Evolutionary conservation across 352 stramenopile genomes (phyloP), one percentile per base, ranked within the genome.

Genomic region (Paralagenidium karlingii): DNA sequence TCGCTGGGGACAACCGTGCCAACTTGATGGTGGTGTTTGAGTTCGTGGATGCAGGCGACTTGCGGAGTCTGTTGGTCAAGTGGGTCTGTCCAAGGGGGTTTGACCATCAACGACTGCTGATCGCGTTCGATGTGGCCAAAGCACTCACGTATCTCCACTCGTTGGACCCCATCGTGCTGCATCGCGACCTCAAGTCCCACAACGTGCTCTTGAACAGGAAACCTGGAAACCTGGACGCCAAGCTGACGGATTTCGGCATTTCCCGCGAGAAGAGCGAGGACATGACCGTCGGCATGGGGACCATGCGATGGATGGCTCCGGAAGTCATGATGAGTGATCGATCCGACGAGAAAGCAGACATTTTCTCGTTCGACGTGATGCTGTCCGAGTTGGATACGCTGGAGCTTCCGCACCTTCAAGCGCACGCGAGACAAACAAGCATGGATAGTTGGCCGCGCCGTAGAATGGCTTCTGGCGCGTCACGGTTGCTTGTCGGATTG

Each of bases 81-180:
- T n/a, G n/a, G n/a, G n/a, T n/a, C n/a, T n/a, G n/a, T n/a, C n/a
- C n/a, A n/a, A n/a, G n/a, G n/a, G n/a, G n/a, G n/a, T n/a, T n/a
- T n/a, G n/a, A n/a, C n/a, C n/a, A n/a, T n/a, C 11, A 27, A 11
- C 31, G 34, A 20, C 13, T 43, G 22, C 42, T 19, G 19, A 38
- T 48, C 26, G 11, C 33, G 9, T 15, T 93, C 33, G 82, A 94
- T 50, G 87, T 79, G 21, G 94, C 91, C 20, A 78, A 85, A 39
- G 94, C 90, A 39, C 97, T 99, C 65, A 76, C 92, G 47, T 99
- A 99, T 59, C 64, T 99, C 38, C 96, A 99, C 74, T 92, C 75
- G 32, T 95, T 97, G 68, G 89, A 98, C 51, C 94, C 94, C 16
- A 87, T 89, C 7, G 97, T 99, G 58, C 98, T 99, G 53, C 96